Conservation (phyloP, 2,329 filamentous ascomycete genomes). For the Cercospora sp. region DNA sequence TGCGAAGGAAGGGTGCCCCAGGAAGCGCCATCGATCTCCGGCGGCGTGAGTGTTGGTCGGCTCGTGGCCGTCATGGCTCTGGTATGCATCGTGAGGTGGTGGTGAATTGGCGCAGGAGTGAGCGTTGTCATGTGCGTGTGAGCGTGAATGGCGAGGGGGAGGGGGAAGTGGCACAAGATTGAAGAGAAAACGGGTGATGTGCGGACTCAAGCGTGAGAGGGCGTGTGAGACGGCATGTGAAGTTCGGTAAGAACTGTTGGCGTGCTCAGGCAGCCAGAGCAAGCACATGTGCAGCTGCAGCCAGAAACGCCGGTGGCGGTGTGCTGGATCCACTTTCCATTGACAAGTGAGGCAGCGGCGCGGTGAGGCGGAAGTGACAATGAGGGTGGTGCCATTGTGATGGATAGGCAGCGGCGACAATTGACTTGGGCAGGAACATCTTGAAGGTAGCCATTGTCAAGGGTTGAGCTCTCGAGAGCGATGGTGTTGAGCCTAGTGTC, state of each 20-base stretch:
- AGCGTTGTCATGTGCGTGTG: neutral
- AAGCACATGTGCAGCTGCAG: neutral
- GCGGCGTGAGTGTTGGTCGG: neutral
- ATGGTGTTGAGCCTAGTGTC: neutral
- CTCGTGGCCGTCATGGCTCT: neutral
- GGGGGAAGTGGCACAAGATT: neutral
- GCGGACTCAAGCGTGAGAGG: neutral
- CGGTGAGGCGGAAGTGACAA: neutral
- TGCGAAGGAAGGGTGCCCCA: conserved; percentile 1
- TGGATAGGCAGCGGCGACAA: neutral
- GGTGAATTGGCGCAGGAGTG: conserved; percentile 1
- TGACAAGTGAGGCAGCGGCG: conserved; percentile 2
- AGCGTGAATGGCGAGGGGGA: neutral
- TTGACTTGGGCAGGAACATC: neutral
- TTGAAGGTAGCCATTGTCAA: neutral
- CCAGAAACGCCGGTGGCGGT: neutral
- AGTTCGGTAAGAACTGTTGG: neutral
- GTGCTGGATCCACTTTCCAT: neutral
- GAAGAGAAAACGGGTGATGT: neutral
- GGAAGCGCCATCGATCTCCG: neutral
- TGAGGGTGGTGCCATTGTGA: neutral
- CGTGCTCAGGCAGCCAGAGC: neutral
- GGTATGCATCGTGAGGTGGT: neutral
- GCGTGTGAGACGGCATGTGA: conserved; percentile 1
- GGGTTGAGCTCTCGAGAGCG: neutral